Conservation (phyloP, 495 filamentous ascomycete species). For the Xylaria scruposa region DNA sequence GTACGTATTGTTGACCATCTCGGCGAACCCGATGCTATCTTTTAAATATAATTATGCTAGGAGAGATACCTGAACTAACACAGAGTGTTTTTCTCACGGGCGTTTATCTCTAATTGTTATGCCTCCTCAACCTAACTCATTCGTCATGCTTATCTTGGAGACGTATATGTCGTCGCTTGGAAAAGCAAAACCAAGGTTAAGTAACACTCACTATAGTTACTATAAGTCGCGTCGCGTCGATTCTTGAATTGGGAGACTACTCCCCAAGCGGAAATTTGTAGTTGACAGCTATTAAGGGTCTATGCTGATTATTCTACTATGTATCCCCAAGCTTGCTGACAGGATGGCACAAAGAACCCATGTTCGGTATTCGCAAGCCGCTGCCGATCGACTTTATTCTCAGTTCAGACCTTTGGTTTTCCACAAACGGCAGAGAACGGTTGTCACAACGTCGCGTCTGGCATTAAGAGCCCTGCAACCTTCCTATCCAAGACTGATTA, state of each 20-base stretch:
- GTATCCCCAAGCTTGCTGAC: slow-evolving; percentile 1
- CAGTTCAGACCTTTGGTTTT: slow-evolving; percentile 16
- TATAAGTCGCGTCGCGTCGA: not conserved
- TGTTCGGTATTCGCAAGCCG: slow-evolving; percentile 17
- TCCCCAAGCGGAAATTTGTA: too few species aligned
- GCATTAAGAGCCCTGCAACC: slow-evolving; percentile 7
- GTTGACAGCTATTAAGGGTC: not conserved
- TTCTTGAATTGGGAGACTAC: not conserved
- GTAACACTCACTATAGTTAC: not conserved
- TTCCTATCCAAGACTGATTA: slow-evolving; percentile 24
- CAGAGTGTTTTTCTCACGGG: not conserved
- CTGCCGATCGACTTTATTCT: slow-evolving; percentile 25
- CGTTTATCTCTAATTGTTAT: not conserved
- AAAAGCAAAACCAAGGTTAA: not conserved
- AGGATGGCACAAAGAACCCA: slow-evolving; percentile 15
- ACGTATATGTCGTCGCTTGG: not conserved
- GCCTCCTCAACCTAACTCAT: not conserved
- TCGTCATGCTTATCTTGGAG: not conserved
- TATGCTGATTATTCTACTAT: slow-evolving; percentile 12
- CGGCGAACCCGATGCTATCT: not conserved
- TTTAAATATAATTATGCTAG: not conserved
- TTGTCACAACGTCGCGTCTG: not conserved
- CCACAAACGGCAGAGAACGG: slow-evolving; percentile 17
- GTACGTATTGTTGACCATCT: not conserved
- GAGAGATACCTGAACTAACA: not conserved